Evolutionary conservation across 2,329 filamentous ascomycete species (phyloP), one percentile per base, ranked within the genome.

Genomic region (Pseudophaeomoniella oleicola): DNA sequence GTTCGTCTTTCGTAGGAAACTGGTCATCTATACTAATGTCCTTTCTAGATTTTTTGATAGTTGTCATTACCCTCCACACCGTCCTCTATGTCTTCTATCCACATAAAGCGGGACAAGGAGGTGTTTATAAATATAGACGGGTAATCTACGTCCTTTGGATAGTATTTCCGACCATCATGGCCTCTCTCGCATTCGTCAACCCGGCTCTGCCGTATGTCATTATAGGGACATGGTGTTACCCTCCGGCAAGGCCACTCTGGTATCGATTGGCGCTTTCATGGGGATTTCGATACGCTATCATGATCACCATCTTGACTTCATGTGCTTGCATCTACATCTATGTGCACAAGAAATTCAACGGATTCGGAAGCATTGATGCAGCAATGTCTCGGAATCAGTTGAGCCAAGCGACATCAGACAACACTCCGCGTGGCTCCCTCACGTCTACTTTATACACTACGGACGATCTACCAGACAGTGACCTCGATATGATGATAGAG

Each of bases 21-120:
- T n/a, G n/a, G n/a, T n/a, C n/a, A n/a, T n/a, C n/a, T n/a, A 27
- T 27, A 27, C 22, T 27, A 27, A 27, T n/a, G 22, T 27, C 6
- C n/a, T n/a, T 27, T n/a, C 27, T 42, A 60, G 81, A 88, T 49
- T 66, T 80, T 38, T 72, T 79, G 6, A 75, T 84, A 12, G 63
- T 85, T 12, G 66, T 83, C 39, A 83, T 88, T 47, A 77, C 81
- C 13, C 50, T 84, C 5, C 82, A 88, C 50, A 80, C 78, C 35
- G 73, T 72, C 2, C 58, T 85, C 9, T 81, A 80, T 53, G 78
- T 88, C 36, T 76, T 85, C 45, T 67, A 70, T 16, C 57, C 59
- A 11, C 48, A 46, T 22, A 42, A 43, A 9, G 30, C 45, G 19
- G 67, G 71, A 2, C 63, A 71, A 41, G 72, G 75, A 32, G 81